Conservation (phyloP, 805 yeast species). For the Candida boleticola region DNA sequence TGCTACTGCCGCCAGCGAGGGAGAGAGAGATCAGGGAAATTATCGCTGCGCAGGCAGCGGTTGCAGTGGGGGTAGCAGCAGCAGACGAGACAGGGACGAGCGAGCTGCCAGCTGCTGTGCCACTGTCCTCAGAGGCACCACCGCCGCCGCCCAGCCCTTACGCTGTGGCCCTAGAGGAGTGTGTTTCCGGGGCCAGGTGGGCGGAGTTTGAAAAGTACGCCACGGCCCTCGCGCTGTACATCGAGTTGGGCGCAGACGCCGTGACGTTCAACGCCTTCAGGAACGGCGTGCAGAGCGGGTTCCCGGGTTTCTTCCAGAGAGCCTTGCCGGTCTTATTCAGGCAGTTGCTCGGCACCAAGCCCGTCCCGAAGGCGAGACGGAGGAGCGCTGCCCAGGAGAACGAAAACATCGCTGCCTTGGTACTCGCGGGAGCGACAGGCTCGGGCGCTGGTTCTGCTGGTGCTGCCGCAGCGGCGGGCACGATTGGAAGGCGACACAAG, state of each 20-base stretch:
- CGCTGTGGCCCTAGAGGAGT: background rate
- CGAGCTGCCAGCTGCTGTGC: background rate
- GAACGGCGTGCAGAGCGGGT: conserved; percentile 12
- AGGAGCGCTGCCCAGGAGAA: background rate
- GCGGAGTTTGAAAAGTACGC: conserved; percentile 44
- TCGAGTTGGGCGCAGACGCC: conserved; percentile 28
- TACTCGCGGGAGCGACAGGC: background rate
- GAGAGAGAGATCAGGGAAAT: no score
- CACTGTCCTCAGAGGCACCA: background rate
- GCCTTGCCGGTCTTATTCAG: conserved; percentile 33
- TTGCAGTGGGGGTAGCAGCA: no score
- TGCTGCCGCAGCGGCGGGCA: background rate
- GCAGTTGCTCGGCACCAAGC: conserved; percentile 16
- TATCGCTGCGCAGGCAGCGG: background rate
- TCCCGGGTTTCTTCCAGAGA: conserved; percentile 21
- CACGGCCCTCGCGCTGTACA: conserved; percentile 44
- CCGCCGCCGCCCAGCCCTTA: background rate
- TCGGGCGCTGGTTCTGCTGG: background rate
- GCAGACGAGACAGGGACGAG: no score
- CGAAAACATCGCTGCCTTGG: background rate
- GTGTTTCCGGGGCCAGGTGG: conserved; percentile 26
- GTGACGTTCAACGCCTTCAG: conserved; percentile 15
- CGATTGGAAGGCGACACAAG: conserved; percentile 26
- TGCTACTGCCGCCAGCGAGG: no score
- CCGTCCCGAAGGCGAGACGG: no score